Percentiles rank a stretch among this genome's conserved stretches.
phyloP scores from a whole-genome alignment of 2,329 filamentous ascomycete genomes.

The Ceratocystis smalleyi region DNA sequence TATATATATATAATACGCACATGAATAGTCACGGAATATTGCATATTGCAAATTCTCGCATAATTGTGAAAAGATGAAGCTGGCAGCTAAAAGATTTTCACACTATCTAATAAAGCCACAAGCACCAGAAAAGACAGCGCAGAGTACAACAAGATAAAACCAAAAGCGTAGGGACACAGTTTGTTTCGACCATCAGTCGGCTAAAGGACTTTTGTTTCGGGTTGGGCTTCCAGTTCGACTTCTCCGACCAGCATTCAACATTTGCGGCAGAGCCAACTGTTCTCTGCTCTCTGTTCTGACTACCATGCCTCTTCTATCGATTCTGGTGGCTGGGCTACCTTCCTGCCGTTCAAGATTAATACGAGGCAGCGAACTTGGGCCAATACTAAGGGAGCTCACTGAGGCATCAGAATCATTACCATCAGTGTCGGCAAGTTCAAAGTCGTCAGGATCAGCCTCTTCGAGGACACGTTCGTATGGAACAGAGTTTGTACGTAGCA shows the following conservation, averaged over 20 bases:
- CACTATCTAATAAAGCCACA: not conserved
- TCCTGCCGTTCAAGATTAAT: not conserved
- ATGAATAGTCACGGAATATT: not conserved
- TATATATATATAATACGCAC: not conserved
- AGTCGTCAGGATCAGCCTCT: slow-evolving; percentile 57
- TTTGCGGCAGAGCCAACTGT: slow-evolving; percentile 45
- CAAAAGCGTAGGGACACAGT: not conserved
- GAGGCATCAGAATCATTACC: slow-evolving; percentile 40
- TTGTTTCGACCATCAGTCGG: slow-evolving; percentile 6
- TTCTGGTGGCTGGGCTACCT: slow-evolving; percentile 24
- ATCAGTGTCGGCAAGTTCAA: slow-evolving; percentile 58
- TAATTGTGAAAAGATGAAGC: not conserved
- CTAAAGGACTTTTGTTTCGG: slow-evolving; percentile 18
- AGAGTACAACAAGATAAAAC: slow-evolving; percentile 3
- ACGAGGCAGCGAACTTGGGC: slow-evolving; percentile 20
- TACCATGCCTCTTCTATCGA: slow-evolving; percentile 57
- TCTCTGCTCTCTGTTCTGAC: slow-evolving; percentile 78
- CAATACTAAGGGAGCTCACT: slow-evolving; percentile 20
- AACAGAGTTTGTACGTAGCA: slow-evolving; percentile 44
- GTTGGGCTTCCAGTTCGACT: slow-evolving; percentile 44
- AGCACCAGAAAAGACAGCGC: not conserved
- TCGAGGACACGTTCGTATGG: slow-evolving; percentile 77
- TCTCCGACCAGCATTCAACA: slow-evolving; percentile 40
- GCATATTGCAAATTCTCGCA: not conserved
- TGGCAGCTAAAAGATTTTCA: not conserved